These are phyloP conservation scores for Aspergillus spinulosporus DNA, from an alignment of 2,329 filamentous ascomycete species.

Conservation along the genomic window DNA sequence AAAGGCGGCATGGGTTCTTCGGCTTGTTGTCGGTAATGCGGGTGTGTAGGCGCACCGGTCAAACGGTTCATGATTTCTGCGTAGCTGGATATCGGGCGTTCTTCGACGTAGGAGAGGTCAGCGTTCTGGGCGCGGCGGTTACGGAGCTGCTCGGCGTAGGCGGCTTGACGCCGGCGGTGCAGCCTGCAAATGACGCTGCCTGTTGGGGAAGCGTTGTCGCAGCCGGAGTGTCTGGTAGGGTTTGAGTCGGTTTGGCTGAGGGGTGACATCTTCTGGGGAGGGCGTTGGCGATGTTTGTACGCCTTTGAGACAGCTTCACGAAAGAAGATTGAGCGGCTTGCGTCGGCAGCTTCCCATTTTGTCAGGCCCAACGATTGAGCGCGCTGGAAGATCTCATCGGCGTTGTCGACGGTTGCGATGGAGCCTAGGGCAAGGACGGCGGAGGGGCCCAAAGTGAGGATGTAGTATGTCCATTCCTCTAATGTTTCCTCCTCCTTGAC, in stretches of 20 bases:
- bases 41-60: conserved; percentile 26
- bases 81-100: conserved; percentile 44
- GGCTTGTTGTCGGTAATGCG: conserved; percentile 11
- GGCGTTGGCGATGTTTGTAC: conserved; percentile 51
- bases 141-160: conserved; percentile 37
- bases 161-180: conserved; percentile 32
- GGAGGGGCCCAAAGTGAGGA: conserved; percentile 60
- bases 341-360: conserved; percentile 54
- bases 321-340: conserved; percentile 58
- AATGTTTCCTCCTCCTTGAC: conserved; percentile 54
- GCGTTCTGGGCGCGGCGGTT: conserved; percentile 24
- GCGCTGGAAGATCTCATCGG: conserved; percentile 50
- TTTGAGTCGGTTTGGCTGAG: conserved; percentile 17
- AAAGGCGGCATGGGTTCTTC: conserved; percentile 2
- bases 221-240: conserved; percentile 16
- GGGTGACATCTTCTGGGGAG: conserved; percentile 3
- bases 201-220: conserved; percentile 14
- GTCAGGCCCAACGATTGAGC: conserved; percentile 58
- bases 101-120: conserved; percentile 30
- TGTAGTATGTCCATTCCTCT: conserved; percentile 62
- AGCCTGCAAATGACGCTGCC: conserved; percentile 11
- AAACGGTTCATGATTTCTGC: conserved; percentile 39
- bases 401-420: conserved; percentile 40
- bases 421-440: conserved; percentile 55
- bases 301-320: conserved; percentile 61